Evolutionary conservation across 805 yeast species (phyloP).

Genomic region (Lachancea sp.): DNA sequence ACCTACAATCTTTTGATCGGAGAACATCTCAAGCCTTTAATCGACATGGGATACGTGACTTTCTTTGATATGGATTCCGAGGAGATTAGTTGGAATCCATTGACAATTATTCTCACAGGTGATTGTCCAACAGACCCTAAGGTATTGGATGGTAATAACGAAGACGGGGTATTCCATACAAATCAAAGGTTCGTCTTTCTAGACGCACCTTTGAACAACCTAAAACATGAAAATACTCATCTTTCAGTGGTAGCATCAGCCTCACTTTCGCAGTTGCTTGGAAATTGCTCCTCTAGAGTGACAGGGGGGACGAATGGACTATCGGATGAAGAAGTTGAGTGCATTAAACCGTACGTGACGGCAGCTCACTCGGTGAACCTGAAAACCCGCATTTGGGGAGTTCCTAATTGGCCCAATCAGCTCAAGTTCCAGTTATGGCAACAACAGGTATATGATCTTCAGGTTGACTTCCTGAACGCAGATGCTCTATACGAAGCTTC

Average conservation of each 20-base stretch:
- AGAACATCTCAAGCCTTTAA: slow-evolving; percentile 41
- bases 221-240: slow-evolving; percentile 17
- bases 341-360: slow-evolving; percentile 25
- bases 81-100: slow-evolving; percentile 42
- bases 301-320: slow-evolving; percentile 11
- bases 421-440: slow-evolving; percentile 43
- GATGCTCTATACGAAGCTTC: slow-evolving; percentile 42
- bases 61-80: slow-evolving; percentile 37
- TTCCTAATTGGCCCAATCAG: slow-evolving; percentile 56
- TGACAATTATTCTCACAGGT: slow-evolving; percentile 63
- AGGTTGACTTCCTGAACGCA: slow-evolving; percentile 55
- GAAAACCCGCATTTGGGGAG: slow-evolving; percentile 65
- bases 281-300: slow-evolving; percentile 8
- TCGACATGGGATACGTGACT: slow-evolving; percentile 45
- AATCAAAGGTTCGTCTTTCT: slow-evolving; percentile 34
- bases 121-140: slow-evolving; percentile 40
- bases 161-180: slow-evolving; percentile 17
- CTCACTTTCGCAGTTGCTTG: slow-evolving; percentile 31
- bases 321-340: slow-evolving; percentile 13
- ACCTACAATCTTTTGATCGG: slow-evolving; percentile 43
- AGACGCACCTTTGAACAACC: slow-evolving; percentile 41
- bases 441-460: slow-evolving; percentile 38
- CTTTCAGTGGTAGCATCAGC: slow-evolving; percentile 37
- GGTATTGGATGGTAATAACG: slow-evolving; percentile 12
- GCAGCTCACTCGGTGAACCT: slow-evolving; percentile 46